Conservation (phyloP, 2,329 filamentous ascomycete genomes). For the Trichoderma koningii region DNA sequence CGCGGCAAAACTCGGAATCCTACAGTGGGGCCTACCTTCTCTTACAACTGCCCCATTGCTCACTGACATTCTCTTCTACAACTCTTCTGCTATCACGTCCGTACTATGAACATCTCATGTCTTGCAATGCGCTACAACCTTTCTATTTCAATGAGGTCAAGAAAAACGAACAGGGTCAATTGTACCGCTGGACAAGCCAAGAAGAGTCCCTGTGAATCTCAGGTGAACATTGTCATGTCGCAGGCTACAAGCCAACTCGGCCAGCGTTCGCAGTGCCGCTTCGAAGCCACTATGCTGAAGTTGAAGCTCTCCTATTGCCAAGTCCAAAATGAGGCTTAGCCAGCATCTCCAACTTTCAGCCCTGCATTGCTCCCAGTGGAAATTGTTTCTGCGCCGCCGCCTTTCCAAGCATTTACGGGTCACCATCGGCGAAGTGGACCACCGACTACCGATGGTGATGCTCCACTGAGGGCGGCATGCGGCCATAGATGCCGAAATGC, state of each 20-base stretch:
- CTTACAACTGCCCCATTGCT: neutral
- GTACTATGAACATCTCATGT: neutral
- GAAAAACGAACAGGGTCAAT: neutral
- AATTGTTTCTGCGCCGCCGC: constrained; percentile 1
- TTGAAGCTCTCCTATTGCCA: neutral
- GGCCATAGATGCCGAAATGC: neutral
- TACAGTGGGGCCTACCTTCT: constrained; percentile 4
- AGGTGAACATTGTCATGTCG: neutral
- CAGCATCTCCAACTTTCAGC: neutral
- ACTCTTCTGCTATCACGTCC: too few species aligned
- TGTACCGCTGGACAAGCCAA: too few species aligned
- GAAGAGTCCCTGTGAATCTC: neutral
- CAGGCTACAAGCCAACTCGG: too few species aligned
- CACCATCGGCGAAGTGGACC: constrained; percentile 6
- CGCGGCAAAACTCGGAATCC: constrained; percentile 28
- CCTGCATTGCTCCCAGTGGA: neutral
- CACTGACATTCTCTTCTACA: too few species aligned
- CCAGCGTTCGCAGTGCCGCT: neutral
- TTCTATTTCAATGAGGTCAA: neutral
- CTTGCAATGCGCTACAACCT: neutral
- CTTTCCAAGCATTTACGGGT: neutral
- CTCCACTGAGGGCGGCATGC: constrained; percentile 2
- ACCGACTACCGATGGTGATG: constrained; percentile 1
- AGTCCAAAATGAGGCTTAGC: neutral
- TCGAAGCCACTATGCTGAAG: neutral